These are phyloP conservation scores for Mucor irregularis DNA, from an alignment of 371 early-diverging fungal species.

Conservation along the genomic window DNA sequence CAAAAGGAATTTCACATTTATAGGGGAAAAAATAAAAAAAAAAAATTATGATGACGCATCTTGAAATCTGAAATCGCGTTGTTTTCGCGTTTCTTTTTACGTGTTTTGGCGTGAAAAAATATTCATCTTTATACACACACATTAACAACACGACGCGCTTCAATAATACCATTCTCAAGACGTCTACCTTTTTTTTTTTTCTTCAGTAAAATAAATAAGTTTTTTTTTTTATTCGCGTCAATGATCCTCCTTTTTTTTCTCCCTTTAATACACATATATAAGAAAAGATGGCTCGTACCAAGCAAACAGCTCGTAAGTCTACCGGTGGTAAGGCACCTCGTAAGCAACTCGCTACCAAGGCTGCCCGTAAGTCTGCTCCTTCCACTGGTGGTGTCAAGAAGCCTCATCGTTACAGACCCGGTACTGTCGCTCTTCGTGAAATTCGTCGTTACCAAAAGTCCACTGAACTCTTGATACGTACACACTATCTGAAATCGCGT, in stretches of 20 bases:
- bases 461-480: conserved; percentile 53
- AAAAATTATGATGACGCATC: no score
- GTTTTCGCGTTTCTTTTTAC: no score
- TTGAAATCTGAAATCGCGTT: no score
- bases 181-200: background rate
- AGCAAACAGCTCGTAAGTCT: conserved; percentile 85
- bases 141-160: no score
- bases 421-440: conserved; percentile 93
- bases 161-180: background rate
- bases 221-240: background rate
- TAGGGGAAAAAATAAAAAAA: no score
- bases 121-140: no score
- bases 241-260: background rate
- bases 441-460: conserved; percentile 93
- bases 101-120: no score
- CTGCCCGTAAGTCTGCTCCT: conserved; percentile 85
- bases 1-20: no score
- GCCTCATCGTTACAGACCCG: conserved; percentile 81
- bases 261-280: background rate
- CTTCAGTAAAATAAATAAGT: background rate
- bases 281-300: conserved; percentile 75
- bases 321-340: conserved; percentile 88
- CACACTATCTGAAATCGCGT: no score
- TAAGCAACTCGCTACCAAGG: conserved; percentile 85
- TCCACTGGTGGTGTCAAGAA: conserved; percentile 74